phyloP scores from a whole-genome alignment of 2,329 filamentous ascomycete genomes.

The Fusarium praegraminearum region DNA sequence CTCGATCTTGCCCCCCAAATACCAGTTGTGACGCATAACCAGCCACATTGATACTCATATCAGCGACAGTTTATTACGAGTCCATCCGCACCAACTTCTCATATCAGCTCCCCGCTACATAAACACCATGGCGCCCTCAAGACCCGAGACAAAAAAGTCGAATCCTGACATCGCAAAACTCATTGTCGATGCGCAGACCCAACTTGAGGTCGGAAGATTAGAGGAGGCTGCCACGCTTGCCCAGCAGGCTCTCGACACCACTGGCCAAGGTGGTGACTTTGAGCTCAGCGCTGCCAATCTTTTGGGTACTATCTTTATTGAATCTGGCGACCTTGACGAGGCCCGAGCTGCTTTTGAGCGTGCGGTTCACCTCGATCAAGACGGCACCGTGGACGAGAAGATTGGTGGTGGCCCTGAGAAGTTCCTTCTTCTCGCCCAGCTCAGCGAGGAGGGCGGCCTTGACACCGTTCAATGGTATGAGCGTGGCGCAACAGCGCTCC shows the following conservation, averaged over 20 bases:
- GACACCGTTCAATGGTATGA: conserved; percentile 77
- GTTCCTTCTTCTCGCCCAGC: conserved; percentile 93
- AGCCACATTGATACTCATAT: background rate
- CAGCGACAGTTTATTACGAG: background rate
- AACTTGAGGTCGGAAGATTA: conserved; percentile 58
- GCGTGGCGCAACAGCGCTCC: conserved; percentile 77
- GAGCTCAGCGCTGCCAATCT: conserved; percentile 77
- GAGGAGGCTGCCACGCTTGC: conserved; percentile 58
- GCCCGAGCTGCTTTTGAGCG: conserved; percentile 79
- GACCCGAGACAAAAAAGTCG: conserved; percentile 54
- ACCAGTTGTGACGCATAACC: background rate
- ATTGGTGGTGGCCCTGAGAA: conserved; percentile 90
- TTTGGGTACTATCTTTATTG: conserved; percentile 84
- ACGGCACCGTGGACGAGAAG: conserved; percentile 76
- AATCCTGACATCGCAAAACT: conserved; percentile 51
- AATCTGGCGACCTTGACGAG: conserved; percentile 82
- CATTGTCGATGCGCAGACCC: conserved; percentile 57
- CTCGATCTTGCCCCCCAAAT: background rate
- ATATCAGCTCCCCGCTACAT: conserved; percentile 17
- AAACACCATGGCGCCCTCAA: conserved; percentile 56
- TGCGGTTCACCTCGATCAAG: conserved; percentile 80
- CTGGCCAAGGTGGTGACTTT: conserved; percentile 60
- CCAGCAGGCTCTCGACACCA: conserved; percentile 57
- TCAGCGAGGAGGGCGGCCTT: conserved; percentile 77
- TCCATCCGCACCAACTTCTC: background rate